Base-by-base conservation (phyloP, 176 grass and related monocot genomes). In the Dendrocalamus sinicus region DNA sequence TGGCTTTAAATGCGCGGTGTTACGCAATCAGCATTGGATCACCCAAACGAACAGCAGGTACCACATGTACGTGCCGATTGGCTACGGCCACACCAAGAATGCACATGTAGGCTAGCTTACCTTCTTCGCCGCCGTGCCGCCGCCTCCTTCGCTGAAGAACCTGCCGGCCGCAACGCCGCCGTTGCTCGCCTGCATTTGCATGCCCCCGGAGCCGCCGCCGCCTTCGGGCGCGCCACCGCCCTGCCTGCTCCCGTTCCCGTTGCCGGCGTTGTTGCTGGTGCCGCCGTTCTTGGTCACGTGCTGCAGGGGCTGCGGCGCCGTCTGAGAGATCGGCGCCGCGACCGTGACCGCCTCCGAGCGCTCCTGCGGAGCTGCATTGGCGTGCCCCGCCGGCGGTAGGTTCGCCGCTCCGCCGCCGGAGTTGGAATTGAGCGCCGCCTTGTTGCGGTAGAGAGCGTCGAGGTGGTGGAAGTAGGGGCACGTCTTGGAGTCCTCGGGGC, bases 381-480 rank as follows among this genome's bases (percentile, higher is more conserved):
- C 28, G 43, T 84, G 57, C 24, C 41, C 62, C 23, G 77, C 53
- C 9, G 50, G 35, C 14, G 19, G 40, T 2, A 1, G 62, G 5
- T 2, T 48, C 0, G 63, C 41, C n/a, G 19, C 52, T 12, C 52
- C 32, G 8, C 13, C 59, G 6, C 65, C 23, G 43, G 61, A 60
- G 32, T 63, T 67, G 24, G 72, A 20, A 24, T 32, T 79, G 57
- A 83, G 73, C 47, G 67, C 84, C 32, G 79, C 85, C 84, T 99
- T 99, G 77, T 86, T 92, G 77, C 97, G 86, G 75, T 99, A 99
- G 74, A 96, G 97, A 12, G 94, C 97, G 22, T 99, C 90, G 88
- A 99, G 93, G 84, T 99, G 92, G 82, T 99, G 94, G 87, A 99
- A 99, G 90, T 99, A 99, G 16, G 97, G 97, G 86, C 97, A 99